Percentiles rank a stretch among this genome's conserved stretches.
Conservation (phyloP, 2,329 filamentous ascomycete species). For the Bisporella sp. region DNA sequence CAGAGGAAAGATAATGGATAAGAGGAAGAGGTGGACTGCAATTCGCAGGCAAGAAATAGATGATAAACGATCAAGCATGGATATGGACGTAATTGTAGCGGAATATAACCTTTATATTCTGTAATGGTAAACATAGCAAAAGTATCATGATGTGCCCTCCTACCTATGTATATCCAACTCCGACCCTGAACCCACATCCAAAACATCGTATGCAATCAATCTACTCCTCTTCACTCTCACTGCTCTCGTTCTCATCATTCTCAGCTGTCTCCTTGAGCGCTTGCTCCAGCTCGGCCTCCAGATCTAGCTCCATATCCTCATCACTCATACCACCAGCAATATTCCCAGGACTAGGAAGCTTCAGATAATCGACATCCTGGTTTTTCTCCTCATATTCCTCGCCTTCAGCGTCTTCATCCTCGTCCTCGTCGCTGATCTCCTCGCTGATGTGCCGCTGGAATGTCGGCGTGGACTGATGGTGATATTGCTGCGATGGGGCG, state of each 20-base stretch:
- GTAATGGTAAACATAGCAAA: no score
- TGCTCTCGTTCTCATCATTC: constrained; percentile 18
- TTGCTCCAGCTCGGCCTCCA: constrained; percentile 27
- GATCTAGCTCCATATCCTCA: constrained; percentile 25
- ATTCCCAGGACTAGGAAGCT: constrained; percentile 45
- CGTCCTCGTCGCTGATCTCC: constrained; percentile 37
- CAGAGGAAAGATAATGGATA: no score
- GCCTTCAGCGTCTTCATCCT: constrained; percentile 41
- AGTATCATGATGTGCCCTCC: no score
- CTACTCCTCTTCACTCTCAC: constrained; percentile 27
- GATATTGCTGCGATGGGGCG: constrained; percentile 27
- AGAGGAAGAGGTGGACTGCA: no score
- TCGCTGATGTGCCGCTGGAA: constrained; percentile 22
- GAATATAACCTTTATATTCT: no score
- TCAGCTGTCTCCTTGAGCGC: constrained; percentile 18
- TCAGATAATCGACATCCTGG: constrained; percentile 35
- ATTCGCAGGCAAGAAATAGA: no score
- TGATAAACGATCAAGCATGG: no score
- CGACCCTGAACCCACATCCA: background rate
- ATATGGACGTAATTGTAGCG: no score
- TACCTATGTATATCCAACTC: no score
- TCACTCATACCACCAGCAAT: constrained; percentile 20
- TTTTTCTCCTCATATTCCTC: constrained; percentile 29
- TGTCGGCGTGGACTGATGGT: constrained; percentile 20
- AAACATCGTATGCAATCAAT: constrained; percentile 17